Percentiles rank a stretch among this genome's conserved stretches.
Conservation (phyloP, 1,284 basidiomycete genomes). For the Pseudozyma pruni region DNA sequence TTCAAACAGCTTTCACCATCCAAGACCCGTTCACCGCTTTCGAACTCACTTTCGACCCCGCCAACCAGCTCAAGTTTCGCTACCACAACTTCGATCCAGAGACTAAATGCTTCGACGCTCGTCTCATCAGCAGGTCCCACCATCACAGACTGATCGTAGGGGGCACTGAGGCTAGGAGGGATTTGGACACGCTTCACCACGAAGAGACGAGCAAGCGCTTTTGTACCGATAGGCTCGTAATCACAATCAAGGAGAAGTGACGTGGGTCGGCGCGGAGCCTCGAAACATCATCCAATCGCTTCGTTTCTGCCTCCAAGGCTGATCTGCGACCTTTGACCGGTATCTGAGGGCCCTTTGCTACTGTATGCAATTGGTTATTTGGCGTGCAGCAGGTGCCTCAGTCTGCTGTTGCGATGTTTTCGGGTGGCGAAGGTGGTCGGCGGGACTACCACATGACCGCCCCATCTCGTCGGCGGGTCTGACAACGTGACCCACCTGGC, state of each 20-base stretch:
- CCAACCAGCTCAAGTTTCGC: not conserved
- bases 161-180: not conserved
- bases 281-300: too few relatives aligned
- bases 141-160: not conserved
- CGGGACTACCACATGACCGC: too few relatives aligned
- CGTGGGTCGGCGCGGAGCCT: too few relatives aligned
- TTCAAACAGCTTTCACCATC: slow-evolving; percentile 8
- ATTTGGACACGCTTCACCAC: slow-evolving; percentile 2
- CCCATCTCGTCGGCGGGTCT: too few relatives aligned
- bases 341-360: too few relatives aligned
- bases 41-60: slow-evolving; percentile 2
- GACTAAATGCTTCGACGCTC: slow-evolving; percentile 5
- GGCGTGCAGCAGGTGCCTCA: too few relatives aligned
- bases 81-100: slow-evolving; percentile 14
- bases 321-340: too few relatives aligned
- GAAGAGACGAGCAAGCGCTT: not conserved
- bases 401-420: too few relatives aligned
- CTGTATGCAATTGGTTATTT: too few relatives aligned
- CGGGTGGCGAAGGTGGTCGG: too few relatives aligned
- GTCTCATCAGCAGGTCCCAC: not conserved
- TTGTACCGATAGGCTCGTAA: slow-evolving; percentile 5
- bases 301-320: too few relatives aligned
- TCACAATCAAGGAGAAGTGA: not conserved
- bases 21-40: slow-evolving; percentile 2
- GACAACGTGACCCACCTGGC: too few relatives aligned